Conservation (phyloP, 2,329 filamentous ascomycete genomes). For the Escovopsis sp. region DNA sequence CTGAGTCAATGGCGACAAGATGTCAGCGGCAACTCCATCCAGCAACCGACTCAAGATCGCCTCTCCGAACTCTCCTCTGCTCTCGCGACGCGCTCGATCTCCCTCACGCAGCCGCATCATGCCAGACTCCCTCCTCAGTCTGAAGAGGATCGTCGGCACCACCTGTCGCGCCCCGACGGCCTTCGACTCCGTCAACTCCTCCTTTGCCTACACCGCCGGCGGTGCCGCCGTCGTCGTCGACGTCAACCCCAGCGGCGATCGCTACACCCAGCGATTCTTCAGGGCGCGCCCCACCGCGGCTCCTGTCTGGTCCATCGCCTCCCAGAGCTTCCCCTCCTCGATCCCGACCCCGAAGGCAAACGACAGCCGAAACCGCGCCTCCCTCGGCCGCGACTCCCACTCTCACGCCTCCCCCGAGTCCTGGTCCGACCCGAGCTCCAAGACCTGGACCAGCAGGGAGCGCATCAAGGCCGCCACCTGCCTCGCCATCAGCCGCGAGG, state of each 20-base stretch:
- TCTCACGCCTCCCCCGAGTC: conserved; percentile 30
- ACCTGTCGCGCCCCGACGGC: conserved; percentile 73
- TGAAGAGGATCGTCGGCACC: conserved; percentile 79
- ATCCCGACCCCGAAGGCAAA: conserved; percentile 44
- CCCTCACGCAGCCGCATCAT: conserved; percentile 35
- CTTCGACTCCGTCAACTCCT: conserved; percentile 65
- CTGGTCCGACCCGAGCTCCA: conserved; percentile 49
- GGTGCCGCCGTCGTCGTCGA: conserved; percentile 85
- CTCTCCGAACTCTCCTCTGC: conserved; percentile 60
- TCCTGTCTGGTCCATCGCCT: conserved; percentile 45
- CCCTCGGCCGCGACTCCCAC: conserved; percentile 33
- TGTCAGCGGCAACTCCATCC: conserved; percentile 38
- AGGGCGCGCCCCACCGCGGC: conserved; percentile 66
- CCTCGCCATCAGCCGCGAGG: conserved; percentile 75
- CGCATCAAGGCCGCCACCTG: conserved; percentile 90
- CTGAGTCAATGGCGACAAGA: conserved; percentile 37
- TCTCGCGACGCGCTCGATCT: conserved; percentile 47
- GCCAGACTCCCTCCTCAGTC: conserved; percentile 46
- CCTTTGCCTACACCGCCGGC: conserved; percentile 83
- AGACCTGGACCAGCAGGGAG: conserved; percentile 77
- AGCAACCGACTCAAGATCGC: conserved; percentile 51
- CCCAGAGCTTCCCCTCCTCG: conserved; percentile 32
- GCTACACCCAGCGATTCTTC: conserved; percentile 70
- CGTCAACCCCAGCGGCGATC: conserved; percentile 49
- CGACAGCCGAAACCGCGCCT: conserved; percentile 44